phyloP scores from a whole-genome alignment of 805 yeast species.

The Kodamaea restingae region DNA sequence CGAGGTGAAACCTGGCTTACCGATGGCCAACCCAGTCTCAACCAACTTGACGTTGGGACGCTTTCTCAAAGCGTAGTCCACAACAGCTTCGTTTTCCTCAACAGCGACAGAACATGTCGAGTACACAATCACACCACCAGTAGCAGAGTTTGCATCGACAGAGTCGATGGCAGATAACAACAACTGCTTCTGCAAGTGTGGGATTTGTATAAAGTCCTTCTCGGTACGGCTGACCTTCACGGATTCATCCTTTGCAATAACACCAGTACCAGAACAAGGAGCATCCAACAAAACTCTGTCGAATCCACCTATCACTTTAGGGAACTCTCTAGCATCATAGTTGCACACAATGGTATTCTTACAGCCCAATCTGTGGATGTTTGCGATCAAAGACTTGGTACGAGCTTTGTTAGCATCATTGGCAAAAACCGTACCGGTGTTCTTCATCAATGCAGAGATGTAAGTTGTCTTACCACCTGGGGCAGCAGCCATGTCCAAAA shows the following conservation, averaged over 20 bases:
- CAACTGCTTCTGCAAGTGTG: conserved; percentile 93
- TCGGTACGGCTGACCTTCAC: conserved; percentile 93
- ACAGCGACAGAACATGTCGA: conserved; percentile 98
- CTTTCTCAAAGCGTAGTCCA: conserved; percentile 94
- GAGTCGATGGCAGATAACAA: conserved; percentile 94
- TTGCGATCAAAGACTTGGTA: conserved; percentile 93
- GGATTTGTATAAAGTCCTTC: conserved; percentile 93
- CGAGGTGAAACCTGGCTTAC: conserved; percentile 92
- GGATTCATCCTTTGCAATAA: conserved; percentile 93
- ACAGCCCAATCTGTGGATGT: conserved; percentile 95
- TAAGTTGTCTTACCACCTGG: conserved; percentile 99
- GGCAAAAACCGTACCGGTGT: conserved; percentile 96
- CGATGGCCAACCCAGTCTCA: conserved; percentile 87
- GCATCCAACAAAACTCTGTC: conserved; percentile 95
- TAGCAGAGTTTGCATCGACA: conserved; percentile 85
- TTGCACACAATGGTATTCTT: conserved; percentile 94
- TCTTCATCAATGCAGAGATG: conserved; percentile 93
- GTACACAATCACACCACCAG: conserved; percentile 92
- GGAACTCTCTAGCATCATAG: conserved; percentile 97
- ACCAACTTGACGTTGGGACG: conserved; percentile 95
- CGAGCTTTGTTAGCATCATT: conserved; percentile 96
- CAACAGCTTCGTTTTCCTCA: conserved; percentile 97
- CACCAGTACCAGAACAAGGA: conserved; percentile 99
- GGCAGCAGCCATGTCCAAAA: conserved; percentile 98
- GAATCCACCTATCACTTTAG: conserved; percentile 96